Percentiles rank a stretch among this genome's conserved stretches.
Evolutionary conservation across 768 basidiomycete genomes (phyloP).

Genomic region (Suillus ampliporus): DNA sequence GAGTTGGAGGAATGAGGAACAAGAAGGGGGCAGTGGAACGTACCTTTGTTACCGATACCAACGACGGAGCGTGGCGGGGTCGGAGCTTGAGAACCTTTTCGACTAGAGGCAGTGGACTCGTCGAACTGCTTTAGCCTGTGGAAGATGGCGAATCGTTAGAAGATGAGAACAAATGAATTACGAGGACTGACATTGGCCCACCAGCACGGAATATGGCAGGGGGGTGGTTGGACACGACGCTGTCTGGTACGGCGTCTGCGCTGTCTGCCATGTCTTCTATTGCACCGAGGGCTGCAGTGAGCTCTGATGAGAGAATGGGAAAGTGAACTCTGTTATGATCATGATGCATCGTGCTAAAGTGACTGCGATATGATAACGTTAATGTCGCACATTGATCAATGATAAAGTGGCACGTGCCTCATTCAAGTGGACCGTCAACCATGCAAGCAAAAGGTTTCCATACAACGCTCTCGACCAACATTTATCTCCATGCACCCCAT

Average conservation of each 20-base stretch:
- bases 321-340: conserved; percentile 21
- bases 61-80: conserved; percentile 85
- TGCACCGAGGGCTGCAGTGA: conserved; percentile 20
- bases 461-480: conserved; percentile 32
- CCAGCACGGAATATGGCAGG: conserved; percentile 75
- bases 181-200: conserved; percentile 65
- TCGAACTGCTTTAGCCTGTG: conserved; percentile 81
- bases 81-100: conserved; percentile 71
- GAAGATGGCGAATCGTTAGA: background rate
- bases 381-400: background rate
- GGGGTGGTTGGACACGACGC: conserved; percentile 33
- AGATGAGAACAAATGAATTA: conserved; percentile 11
- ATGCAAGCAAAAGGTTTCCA: conserved; percentile 36
- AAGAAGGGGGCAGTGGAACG: conserved; percentile 14
- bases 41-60: conserved; percentile 90
- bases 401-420: conserved; percentile 2
- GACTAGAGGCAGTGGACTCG: conserved; percentile 71
- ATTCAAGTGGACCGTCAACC: conserved; percentile 14
- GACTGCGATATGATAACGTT: no score
- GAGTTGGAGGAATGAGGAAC: conserved; percentile 12
- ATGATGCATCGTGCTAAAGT: background rate
- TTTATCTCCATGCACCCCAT: conserved; percentile 18
- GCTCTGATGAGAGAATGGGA: conserved; percentile 18
- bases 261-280: conserved; percentile 32
- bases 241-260: conserved; percentile 20